These are phyloP conservation scores for Pistacia vera DNA, from an alignment of 345 rosid species.

Conservation along the genomic window DNA sequence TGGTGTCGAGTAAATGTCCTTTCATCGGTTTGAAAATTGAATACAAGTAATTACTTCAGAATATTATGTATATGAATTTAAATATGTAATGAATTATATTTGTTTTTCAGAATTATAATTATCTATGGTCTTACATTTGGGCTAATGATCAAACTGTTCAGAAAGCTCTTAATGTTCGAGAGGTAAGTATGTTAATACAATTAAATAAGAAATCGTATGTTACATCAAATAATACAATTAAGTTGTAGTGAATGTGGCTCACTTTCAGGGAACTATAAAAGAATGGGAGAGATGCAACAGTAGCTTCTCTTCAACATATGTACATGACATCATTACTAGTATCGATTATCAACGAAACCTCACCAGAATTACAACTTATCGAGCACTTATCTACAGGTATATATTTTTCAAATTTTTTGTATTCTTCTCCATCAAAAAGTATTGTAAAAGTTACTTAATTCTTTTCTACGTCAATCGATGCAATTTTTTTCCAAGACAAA, in stretches of 20 bases:
- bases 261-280: constrained; percentile 23
- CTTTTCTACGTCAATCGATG: no score
- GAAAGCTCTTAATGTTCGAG: constrained; percentile 29
- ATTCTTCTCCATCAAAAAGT: not conserved
- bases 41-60: no score
- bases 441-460: no score
- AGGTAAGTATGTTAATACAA: constrained; percentile 20
- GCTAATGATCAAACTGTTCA: constrained; percentile 40
- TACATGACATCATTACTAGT: constrained; percentile 11
- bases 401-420: not conserved
- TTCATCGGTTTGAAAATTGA: no score
- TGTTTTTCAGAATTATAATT: constrained; percentile 24
- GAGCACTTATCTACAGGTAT: constrained; percentile 38
- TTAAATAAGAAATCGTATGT: no score
- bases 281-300: constrained; percentile 36
- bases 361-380: constrained; percentile 19
- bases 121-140: constrained; percentile 30
- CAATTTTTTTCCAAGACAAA: no score
- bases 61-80: no score
- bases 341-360: constrained; percentile 28
- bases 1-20: constrained; percentile 38
- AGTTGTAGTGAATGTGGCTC: no score
- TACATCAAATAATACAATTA: no score
- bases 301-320: constrained; percentile 14
- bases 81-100: no score